phyloP scores from a whole-genome alignment of 257 asterid genomes.

The Buddleja alternifolia region DNA sequence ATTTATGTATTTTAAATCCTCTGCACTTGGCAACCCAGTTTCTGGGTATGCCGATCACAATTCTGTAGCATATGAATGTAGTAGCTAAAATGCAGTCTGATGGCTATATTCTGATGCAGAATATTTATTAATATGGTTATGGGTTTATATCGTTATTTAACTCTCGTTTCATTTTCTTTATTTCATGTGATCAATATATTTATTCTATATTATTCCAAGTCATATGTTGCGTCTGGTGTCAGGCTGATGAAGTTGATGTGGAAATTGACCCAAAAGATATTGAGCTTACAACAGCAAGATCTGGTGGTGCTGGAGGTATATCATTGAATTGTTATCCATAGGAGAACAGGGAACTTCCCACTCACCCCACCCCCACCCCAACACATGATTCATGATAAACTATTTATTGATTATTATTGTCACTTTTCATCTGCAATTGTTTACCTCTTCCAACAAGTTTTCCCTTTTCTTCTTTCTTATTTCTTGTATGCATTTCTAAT shows the following conservation, averaged over 20 bases:
- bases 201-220: constrained; percentile 24
- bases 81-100: constrained; percentile 13
- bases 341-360: constrained; percentile 13
- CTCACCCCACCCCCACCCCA: neutral
- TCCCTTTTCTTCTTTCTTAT: constrained; percentile 9
- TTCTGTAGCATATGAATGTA: constrained; percentile 15
- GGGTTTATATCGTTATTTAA: constrained; percentile 2
- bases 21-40: neutral
- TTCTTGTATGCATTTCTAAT: constrained; percentile 34
- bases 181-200: constrained; percentile 17
- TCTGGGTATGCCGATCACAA: neutral
- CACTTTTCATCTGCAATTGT: constrained; percentile 6
- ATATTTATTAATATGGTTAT: constrained; percentile 19
- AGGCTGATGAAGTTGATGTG: constrained; percentile 99
- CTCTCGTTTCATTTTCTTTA: constrained; percentile 11
- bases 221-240: constrained; percentile 33
- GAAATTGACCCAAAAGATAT: constrained; percentile 97
- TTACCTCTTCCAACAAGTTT: neutral
- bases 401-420: neutral
- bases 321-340: constrained; percentile 16
- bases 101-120: neutral
- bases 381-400: neutral
- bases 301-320: constrained; percentile 99
- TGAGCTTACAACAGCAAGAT: constrained; percentile 95
- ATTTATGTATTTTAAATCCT: neutral